These are phyloP conservation scores for Fusarium concolor DNA, from an alignment of 2,329 filamentous ascomycete species.

Conservation along the genomic window DNA sequence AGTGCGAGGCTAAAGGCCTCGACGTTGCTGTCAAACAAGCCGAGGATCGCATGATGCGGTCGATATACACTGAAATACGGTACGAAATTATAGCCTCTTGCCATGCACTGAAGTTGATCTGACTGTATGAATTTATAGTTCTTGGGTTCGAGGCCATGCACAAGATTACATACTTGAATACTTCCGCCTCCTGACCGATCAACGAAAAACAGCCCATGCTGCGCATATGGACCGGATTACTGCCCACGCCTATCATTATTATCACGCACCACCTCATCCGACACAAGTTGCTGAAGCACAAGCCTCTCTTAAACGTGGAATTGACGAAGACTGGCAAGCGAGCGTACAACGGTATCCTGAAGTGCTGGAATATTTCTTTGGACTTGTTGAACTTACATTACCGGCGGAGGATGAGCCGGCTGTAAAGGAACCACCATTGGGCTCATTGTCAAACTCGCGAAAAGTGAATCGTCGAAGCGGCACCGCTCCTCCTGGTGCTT, in stretches of 20 bases:
- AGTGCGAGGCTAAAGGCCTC: constrained; percentile 74
- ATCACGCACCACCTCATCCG: constrained; percentile 68
- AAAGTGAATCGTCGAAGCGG: constrained; percentile 58
- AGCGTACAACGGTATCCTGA: constrained; percentile 82
- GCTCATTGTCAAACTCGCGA: constrained; percentile 61
- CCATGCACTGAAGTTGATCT: background rate
- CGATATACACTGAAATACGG: constrained; percentile 72
- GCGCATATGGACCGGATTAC: constrained; percentile 67
- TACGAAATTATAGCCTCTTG: constrained; percentile 50
- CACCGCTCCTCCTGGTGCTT: constrained; percentile 49
- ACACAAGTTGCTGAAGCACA: constrained; percentile 74
- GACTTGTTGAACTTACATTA: constrained; percentile 73
- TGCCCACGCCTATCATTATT: constrained; percentile 67
- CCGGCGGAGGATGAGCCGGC: constrained; percentile 71
- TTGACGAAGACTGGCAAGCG: constrained; percentile 82
- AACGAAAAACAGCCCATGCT: constrained; percentile 68
- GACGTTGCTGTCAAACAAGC: constrained; percentile 72
- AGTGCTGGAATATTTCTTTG: constrained; percentile 84
- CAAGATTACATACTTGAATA: constrained; percentile 76
- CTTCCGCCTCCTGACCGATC: constrained; percentile 70
- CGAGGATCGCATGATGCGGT: constrained; percentile 72
- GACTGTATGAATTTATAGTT: constrained; percentile 53
- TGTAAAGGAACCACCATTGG: constrained; percentile 71
- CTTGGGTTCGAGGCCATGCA: constrained; percentile 73
- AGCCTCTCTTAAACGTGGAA: constrained; percentile 74